Evolutionary conservation across 371 early-diverging fungal genomes (phyloP), one percentile per base, ranked within the genome.

Genomic region (Apophysomyces variabilis): DNA sequence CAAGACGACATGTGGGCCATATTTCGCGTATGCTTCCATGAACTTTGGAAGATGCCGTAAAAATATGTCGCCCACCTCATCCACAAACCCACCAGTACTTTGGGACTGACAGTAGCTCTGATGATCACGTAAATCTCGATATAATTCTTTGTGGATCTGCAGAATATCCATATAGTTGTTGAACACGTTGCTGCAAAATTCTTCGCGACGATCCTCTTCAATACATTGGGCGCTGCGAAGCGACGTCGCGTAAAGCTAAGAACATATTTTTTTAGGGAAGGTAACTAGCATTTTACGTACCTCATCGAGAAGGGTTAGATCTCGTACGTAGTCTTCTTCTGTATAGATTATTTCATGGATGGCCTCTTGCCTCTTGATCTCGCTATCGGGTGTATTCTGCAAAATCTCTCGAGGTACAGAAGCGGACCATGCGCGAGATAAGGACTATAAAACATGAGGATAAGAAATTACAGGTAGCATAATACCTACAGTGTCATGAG

Each of bases 281-380:
- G 21, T 18, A 9, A 5, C 21, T 18, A 7, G 5, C 11, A 43
- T 43, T 61, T 9, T 46, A 47, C 64, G n/a, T 59, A 76, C 78
- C 66, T 75, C 77, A 45, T 75, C 75, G 13, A 84, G 46, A 1
- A 84, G 46, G n/a, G 61, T 64, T n/a, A 85, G 58, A 70, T 97
- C 97, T 43, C 87, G 85, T 35, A 96, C 93, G 77, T 91, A 97
- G 70, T 95, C 94, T 68, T 89, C 89, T 73, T 96, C 96, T 3
- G 93, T 94, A 54, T 92, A 87, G 38, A 97, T 91, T 59, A 96
- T 67, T 77, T 97, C 97, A 77, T 89, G 95, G 62, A 97, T 93
- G 39, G 90, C 90, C 71, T 97, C 96, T 71, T 97, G 97, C 0
- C 97, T 86, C 67, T 91, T 92, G 66, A 87, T 85, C 73, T 97